These are phyloP conservation scores for Phytophthora europaea DNA, from an alignment of 352 stramenopile genomes.

Conservation along the genomic window DNA sequence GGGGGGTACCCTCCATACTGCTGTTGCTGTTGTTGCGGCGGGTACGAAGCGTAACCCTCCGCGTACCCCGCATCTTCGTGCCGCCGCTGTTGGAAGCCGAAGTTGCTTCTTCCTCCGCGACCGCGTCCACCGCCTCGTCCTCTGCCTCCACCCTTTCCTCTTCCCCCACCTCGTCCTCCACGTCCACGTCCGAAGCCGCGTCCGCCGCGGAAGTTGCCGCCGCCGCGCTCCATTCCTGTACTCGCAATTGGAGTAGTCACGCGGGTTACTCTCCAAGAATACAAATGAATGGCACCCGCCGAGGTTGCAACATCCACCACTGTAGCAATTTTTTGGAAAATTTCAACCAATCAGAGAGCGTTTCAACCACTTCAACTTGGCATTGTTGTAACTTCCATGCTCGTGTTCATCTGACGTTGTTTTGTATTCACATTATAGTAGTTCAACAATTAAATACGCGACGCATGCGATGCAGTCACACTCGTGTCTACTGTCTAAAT, in stretches of 20 bases:
- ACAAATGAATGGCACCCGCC: not conserved
- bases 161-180: constrained; percentile 28
- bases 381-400: no score
- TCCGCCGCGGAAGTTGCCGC: constrained; percentile 1
- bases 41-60: constrained; percentile 25
- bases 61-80: constrained; percentile 33
- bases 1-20: constrained; percentile 6
- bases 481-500: constrained; percentile 31
- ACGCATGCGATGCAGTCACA: constrained; percentile 9
- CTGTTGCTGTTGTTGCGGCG: constrained; percentile 4
- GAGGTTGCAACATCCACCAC: no score
- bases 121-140: constrained; percentile 44
- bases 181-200: constrained; percentile 7
- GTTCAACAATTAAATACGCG: constrained; percentile 26
- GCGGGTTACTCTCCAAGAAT: not conserved
- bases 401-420: not conserved
- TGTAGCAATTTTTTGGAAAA: no score
- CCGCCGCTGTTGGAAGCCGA: constrained; percentile 32
- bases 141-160: not conserved
- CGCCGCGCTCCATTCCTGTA: constrained; percentile 1
- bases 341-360: not conserved
- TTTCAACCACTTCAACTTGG: not conserved
- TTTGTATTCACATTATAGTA: constrained; percentile 3
- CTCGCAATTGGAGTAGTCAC: not conserved
- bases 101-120: constrained; percentile 22